phyloP scores from a whole-genome alignment of 257 asterid species.

The Solanum rostratum region DNA sequence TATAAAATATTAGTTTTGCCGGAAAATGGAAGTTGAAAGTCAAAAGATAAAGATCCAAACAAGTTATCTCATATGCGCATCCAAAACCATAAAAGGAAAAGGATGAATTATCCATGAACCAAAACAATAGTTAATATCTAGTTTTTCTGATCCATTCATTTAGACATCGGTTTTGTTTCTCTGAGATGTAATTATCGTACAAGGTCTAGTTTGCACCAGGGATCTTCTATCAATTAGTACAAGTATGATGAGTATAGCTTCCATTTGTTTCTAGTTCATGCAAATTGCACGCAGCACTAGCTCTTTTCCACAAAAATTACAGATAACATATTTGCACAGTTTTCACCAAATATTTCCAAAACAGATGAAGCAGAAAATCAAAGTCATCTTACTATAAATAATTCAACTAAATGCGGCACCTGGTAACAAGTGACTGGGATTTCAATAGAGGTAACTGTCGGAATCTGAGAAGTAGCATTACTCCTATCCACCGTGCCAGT shows the following conservation, averaged over 20 bases:
- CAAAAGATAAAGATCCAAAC: not conserved
- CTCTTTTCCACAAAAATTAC: not conserved
- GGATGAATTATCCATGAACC: not conserved
- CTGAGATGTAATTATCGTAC: not conserved
- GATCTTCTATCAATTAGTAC: not conserved
- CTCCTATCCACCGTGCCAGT: not conserved
- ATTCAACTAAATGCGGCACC: constrained; percentile 22
- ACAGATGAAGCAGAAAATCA: not conserved
- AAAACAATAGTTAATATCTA: not conserved
- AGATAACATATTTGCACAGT: not conserved
- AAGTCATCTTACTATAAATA: not conserved
- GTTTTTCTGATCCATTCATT: not conserved
- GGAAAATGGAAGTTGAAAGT: not conserved
- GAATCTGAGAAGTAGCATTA: not conserved
- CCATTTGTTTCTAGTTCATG: not conserved
- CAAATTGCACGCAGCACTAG: not conserved
- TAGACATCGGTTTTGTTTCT: not conserved
- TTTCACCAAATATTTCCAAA: not conserved
- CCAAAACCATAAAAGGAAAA: not conserved
- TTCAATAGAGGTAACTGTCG: constrained; percentile 31
- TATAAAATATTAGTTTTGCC: not conserved
- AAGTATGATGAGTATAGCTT: not conserved
- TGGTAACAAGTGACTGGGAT: constrained; percentile 93
- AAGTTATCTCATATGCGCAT: not conserved
- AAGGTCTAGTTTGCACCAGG: not conserved